Conservation (phyloP, 2,329 filamentous ascomycete genomes). For the Talaromyces marneffei region DNA sequence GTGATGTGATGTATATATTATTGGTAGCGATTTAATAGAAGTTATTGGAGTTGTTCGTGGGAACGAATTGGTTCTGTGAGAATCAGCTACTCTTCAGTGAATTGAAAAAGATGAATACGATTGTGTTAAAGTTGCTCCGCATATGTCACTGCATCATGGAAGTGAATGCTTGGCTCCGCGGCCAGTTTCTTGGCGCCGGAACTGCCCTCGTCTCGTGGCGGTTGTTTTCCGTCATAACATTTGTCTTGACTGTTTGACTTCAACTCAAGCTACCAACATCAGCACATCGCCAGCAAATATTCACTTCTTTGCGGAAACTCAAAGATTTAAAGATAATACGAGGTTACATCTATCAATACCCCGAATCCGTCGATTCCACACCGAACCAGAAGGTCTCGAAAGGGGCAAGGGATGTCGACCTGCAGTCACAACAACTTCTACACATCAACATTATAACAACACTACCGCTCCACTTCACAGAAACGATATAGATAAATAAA, state of each 20-base stretch:
- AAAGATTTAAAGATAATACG: background rate
- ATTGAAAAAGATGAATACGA: background rate
- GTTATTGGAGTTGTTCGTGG: too few species aligned
- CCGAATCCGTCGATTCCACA: background rate
- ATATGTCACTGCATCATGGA: background rate
- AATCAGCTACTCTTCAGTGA: background rate
- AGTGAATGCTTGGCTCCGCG: slow-evolving; percentile 4
- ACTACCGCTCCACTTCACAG: background rate
- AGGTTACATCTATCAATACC: background rate
- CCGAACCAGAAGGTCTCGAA: background rate
- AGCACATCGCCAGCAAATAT: background rate
- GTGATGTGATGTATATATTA: too few species aligned
- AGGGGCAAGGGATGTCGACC: background rate
- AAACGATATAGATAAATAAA: background rate
- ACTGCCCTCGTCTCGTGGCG: slow-evolving; percentile 13
- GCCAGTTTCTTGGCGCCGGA: slow-evolving; percentile 14
- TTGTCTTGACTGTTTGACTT: background rate
- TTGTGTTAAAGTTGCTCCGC: slow-evolving; percentile 4
- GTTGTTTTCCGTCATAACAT: slow-evolving; percentile 1
- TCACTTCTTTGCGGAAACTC: background rate
- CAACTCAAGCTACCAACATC: background rate
- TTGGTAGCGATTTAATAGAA: too few species aligned
- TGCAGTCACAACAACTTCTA: background rate
- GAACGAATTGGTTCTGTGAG: background rate
- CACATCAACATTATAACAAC: background rate